These are phyloP conservation scores for Eugenia klotzschiana DNA, from an alignment of 441 rosid genomes.

Conservation along the genomic window DNA sequence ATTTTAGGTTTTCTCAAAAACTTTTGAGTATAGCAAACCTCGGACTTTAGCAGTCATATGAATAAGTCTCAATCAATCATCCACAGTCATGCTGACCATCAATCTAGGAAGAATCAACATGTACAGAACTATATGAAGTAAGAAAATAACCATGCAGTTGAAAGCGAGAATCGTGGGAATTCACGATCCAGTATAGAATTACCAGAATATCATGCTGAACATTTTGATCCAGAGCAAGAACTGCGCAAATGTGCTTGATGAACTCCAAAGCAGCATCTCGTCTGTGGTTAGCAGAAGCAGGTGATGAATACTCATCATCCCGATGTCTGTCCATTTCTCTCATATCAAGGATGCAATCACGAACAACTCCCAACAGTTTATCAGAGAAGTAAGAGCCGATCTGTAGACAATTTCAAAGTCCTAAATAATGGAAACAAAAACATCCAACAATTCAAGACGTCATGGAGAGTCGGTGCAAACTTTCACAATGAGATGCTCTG, in stretches of 20 bases:
- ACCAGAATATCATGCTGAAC: constrained; percentile 90
- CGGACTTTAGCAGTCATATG: not conserved
- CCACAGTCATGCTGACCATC: not conserved
- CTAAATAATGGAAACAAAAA: not conserved
- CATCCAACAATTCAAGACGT: not conserved
- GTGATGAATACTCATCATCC: constrained; percentile 11
- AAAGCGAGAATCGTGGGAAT: not conserved
- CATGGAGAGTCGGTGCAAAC: not conserved
- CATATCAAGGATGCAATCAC: constrained; percentile 47
- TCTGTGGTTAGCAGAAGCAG: constrained; percentile 16
- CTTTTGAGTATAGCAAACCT: not conserved
- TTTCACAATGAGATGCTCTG: not conserved
- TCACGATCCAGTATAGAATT: not conserved
- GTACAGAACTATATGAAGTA: not conserved
- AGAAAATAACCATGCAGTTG: not conserved
- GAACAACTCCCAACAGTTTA: constrained; percentile 56
- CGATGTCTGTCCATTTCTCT: constrained; percentile 36
- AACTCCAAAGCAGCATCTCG: constrained; percentile 70
- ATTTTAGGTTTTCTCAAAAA: not conserved
- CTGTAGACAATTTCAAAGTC: constrained; percentile 22
- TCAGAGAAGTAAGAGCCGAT: constrained; percentile 54
- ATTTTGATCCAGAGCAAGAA: constrained; percentile 68
- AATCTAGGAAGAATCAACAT: not conserved
- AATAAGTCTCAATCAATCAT: not conserved
- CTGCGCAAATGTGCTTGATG: constrained; percentile 66